A percentile compares a stretch with the other conserved stretches of the same genome.
These are phyloP conservation scores for Dryadomyces quercivorus DNA, from an alignment of 2,329 filamentous ascomycete species.

Conservation along the genomic window DNA sequence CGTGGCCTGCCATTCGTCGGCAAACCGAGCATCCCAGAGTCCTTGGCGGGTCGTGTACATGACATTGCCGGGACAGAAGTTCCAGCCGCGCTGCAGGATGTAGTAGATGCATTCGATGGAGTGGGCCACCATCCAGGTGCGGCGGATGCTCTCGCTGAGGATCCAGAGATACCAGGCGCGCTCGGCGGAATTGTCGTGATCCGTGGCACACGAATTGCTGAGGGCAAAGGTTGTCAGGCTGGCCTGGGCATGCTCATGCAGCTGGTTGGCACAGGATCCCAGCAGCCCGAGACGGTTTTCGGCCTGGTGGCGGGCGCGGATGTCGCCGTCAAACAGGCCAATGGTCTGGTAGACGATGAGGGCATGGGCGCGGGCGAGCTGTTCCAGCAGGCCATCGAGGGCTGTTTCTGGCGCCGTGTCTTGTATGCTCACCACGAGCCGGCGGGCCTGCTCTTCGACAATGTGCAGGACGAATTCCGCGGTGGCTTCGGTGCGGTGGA, in stretches of 20 bases:
- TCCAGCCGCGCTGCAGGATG: slow-evolving; percentile 13
- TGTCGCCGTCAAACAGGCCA: slow-evolving; percentile 36
- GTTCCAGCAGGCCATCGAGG: slow-evolving; percentile 9
- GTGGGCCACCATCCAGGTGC: slow-evolving; percentile 15
- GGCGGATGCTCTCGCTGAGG: slow-evolving; percentile 20
- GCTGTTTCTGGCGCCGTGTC: too few species aligned
- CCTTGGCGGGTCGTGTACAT: slow-evolving; percentile 15
- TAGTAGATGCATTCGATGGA: slow-evolving; percentile 13
- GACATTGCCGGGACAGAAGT: slow-evolving; percentile 15
- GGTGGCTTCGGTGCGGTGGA: slow-evolving; percentile 9
- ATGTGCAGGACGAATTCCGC: slow-evolving; percentile 11
- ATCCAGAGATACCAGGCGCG: slow-evolving; percentile 18
- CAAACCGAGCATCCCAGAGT: slow-evolving; percentile 16
- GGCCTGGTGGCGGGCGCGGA: slow-evolving; percentile 26
- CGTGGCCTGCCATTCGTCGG: slow-evolving; percentile 13
- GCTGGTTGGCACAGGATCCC: neutral
- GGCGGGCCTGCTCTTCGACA: slow-evolving; percentile 10
- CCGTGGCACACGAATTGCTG: too few species aligned
- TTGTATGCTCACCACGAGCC: neutral
- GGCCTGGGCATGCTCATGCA: neutral
- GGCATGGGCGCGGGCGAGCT: slow-evolving; percentile 32
- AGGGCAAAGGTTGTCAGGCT: neutral
- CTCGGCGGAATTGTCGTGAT: neutral
- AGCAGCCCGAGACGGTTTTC: slow-evolving; percentile 18
- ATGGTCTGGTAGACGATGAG: slow-evolving; percentile 38